Percentiles rank a stretch among this genome's conserved stretches.
phyloP scores from a whole-genome alignment of 306 rosid genomes.

The Astragalus membranaceus region DNA sequence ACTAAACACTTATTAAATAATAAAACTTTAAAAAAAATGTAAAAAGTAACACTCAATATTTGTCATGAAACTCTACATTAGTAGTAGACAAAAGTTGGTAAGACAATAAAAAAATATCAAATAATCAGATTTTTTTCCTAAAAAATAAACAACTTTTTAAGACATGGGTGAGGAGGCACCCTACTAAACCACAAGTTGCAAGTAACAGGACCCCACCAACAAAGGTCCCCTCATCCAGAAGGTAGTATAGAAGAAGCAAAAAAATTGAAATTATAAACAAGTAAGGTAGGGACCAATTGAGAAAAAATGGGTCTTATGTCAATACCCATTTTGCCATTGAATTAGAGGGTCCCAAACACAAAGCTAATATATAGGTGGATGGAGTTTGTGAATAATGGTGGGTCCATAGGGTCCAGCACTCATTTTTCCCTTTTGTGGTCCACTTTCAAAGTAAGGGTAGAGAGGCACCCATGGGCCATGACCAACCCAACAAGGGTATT shows the following conservation, averaged over 20 bases:
- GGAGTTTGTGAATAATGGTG: constrained; percentile 24
- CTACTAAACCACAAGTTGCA: constrained; percentile 26
- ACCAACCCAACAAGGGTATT: constrained; percentile 6
- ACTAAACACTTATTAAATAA: not conserved
- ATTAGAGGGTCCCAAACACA: constrained; percentile 17
- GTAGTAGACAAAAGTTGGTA: constrained; percentile 24
- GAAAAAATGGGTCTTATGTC: constrained; percentile 3
- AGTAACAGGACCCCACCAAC: constrained; percentile 24
- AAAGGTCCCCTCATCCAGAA: constrained; percentile 31
- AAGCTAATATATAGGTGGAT: not conserved
- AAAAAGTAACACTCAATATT: not conserved
- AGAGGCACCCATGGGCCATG: not conserved
- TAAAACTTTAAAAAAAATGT: not conserved
- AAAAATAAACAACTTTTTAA: not conserved
- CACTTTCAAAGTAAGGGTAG: not conserved
- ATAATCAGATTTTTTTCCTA: not conserved
- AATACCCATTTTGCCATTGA: constrained; percentile 13
- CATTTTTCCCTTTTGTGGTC: constrained; percentile 20
- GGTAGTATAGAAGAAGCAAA: not conserved
- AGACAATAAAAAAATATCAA: constrained; percentile 21
- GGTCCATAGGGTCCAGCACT: constrained; percentile 31
- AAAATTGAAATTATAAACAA: not conserved
- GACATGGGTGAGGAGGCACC: constrained; percentile 7
- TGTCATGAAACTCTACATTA: not conserved
- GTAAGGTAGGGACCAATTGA: constrained; percentile 20